A percentile compares a stretch with the other conserved stretches of the same genome.
Conservation (phyloP, 306 rosid species). For the Sophora flavescens region DNA sequence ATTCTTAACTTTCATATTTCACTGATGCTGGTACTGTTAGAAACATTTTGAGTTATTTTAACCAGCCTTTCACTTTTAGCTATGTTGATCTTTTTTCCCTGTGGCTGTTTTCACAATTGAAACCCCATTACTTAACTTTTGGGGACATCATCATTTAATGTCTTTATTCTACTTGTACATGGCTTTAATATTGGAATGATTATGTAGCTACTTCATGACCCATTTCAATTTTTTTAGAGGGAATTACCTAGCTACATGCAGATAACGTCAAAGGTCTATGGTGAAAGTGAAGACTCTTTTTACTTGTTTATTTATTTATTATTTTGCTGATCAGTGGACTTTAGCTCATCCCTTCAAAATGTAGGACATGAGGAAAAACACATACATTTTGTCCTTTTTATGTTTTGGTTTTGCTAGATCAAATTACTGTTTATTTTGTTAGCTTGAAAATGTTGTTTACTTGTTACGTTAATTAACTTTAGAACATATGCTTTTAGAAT, state of each 20-base stretch:
- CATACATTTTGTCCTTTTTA: constrained; percentile 5
- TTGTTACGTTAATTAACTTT: constrained; percentile 19
- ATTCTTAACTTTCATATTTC: constrained; percentile 16
- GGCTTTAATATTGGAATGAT: neutral
- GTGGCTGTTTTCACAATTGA: constrained; percentile 29
- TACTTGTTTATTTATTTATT: neutral
- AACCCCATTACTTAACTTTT: neutral
- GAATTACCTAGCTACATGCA: neutral
- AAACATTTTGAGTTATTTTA: constrained; percentile 18
- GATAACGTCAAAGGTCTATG: neutral
- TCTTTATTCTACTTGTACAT: neutral
- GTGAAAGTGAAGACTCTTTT: neutral
- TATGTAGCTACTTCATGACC: neutral
- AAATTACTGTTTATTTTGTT: neutral
- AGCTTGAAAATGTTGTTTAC: neutral
- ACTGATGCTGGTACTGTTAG: constrained; percentile 9
- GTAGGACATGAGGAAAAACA: constrained; percentile 6
- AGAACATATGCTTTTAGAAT: neutral
- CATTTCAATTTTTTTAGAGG: constrained; percentile 22
- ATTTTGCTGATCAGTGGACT: neutral
- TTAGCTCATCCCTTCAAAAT: constrained; percentile 1
- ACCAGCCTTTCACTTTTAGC: constrained; percentile 1
- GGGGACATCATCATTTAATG: constrained; percentile 30
- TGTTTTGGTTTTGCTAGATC: neutral
- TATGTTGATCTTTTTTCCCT: constrained; percentile 6